Conservation (phyloP, 768 basidiomycete genomes). For the Sistotremastrum suecicum region DNA sequence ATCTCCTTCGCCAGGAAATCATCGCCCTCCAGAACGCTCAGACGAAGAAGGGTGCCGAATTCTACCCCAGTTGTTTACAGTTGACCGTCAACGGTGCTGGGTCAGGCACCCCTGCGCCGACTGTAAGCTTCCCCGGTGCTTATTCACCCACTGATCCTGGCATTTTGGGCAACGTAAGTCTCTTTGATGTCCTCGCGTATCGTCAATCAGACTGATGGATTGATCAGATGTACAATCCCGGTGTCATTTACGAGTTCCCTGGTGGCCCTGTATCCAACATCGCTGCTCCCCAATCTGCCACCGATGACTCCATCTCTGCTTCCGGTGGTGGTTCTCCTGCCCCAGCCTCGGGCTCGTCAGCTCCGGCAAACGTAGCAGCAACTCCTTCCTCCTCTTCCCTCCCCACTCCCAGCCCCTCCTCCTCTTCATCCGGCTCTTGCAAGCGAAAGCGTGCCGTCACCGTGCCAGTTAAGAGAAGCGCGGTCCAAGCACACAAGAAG, state of each 20-base stretch:
- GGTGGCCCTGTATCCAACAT: conserved; percentile 4
- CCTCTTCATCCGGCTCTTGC: too few species aligned
- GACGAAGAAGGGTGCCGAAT: conserved; percentile 11
- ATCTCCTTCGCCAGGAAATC: conserved; percentile 17
- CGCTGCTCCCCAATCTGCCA: not conserved
- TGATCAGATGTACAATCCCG: conserved; percentile 6
- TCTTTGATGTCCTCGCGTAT: not conserved
- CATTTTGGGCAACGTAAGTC: conserved; percentile 6
- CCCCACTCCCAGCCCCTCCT: too few species aligned
- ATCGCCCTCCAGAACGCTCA: conserved; percentile 12
- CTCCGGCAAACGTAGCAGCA: too few species aligned
- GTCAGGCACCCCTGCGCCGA: not conserved
- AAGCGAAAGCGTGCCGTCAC: too few species aligned
- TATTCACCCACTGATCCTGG: conserved; percentile 13
- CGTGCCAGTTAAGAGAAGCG: too few species aligned
- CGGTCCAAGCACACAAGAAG: too few species aligned
- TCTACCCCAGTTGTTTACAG: conserved; percentile 13
- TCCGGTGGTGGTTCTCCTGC: not conserved
- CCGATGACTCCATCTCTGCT: not conserved
- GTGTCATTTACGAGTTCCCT: conserved; percentile 5
- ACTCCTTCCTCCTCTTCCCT: too few species aligned
- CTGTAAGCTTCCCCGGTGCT: conserved; percentile 12
- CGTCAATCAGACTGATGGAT: not conserved
- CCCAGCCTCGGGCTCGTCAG: too few species aligned
- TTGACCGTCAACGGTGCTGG: conserved; percentile 3